Evolutionary conservation across 352 stramenopile species (phyloP), one percentile per base, ranked within the genome.

Genomic region (Pythium biforme): DNA sequence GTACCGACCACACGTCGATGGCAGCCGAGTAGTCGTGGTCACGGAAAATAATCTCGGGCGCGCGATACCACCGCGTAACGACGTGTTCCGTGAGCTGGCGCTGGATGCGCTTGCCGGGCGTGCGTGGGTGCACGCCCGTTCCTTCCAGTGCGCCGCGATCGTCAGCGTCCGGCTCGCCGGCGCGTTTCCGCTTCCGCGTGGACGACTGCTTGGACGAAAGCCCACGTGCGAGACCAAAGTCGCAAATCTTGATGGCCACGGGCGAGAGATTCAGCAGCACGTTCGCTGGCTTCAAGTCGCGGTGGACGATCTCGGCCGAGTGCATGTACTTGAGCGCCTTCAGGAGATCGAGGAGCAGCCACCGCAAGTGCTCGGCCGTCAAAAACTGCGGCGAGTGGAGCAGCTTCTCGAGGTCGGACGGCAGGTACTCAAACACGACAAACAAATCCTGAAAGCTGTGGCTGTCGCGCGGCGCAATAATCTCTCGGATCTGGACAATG

Each of bases 21-120:
- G 82, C 86, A 31, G 86, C 84, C 23, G 86, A 93, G 72, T 95
- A 95, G 59, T 95, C 84, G 50, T 95, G 86, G 40, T 95, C 86
- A 0, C 86, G 81, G 56, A 98, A 94, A 64, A 98, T 98, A 62
- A 98, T 95, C 67, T 98, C 94, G 4, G 94, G 94, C 1, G 92
- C 89, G n/a, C 94, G 86, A 64, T 98, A 98, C 94, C 94, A 98
- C 11, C 94, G 81, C 12, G 94, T 98, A 5, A 98, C 92, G 4
- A 98, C 94, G 60, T 98, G 94, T 62, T 98, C 92, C 31, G 94
- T 98, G 26, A 98, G 79, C 67, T 98, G 90, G 10, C 92, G 89
- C 59, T 96, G 79, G 39, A 95, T 93, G 8, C 83, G 81, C 50
- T 89, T 88, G 9, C 76, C 76, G 15, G 83, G 83, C 1, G 83